Base-by-base conservation (phyloP, 805 yeast genomes). In the Candida suzukii region DNA sequence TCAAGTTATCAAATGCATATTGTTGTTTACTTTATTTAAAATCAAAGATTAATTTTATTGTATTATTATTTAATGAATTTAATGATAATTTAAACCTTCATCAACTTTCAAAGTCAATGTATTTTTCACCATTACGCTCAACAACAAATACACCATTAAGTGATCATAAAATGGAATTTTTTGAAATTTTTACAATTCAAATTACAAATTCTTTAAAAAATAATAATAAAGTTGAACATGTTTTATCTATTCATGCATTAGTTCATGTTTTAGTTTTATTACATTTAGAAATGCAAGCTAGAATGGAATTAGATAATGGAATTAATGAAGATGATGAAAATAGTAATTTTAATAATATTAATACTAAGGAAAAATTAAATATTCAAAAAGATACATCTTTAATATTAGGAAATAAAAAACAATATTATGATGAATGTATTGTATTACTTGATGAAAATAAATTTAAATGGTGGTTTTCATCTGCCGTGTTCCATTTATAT, bases 391-490 rank as follows among this genome's bases (percentile, higher is more conserved):
- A 43, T 36, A 45, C 50, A 2, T 37, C 44, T 2, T 27, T 36
- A 6, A 37, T 41, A 5, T 39, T 52, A 18, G 48, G 46, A 13
- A 24, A 40, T 28, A 53, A 50, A 29, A 46, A 41, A 29, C 36
- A 24, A 2, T 34, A 50, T 30, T 46, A 47, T 36, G 43, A 45
- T 14, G 32, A 31, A 14, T 53, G 55, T 32, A 37, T 53, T 31
- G 34, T 42, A 1, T 46, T 42, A 26, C 35, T 56, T 36, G 45
- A 53, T 25, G 24, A 20, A n/a, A 49, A 52, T 36, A 44, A 49
- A 16, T 27, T 36, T 14, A 49, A 48, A 35, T 60, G 64, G 64
- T 60, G 60, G 49, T 51, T 54, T 33, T 54, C 61, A 32, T 60
- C 58, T 9, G 57, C 62, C 3, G 49, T 60, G 2, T 55, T 46